These are phyloP conservation scores for Bacidia gigantensis DNA, from an alignment of 495 filamentous ascomycete species.

Conservation along the genomic window DNA sequence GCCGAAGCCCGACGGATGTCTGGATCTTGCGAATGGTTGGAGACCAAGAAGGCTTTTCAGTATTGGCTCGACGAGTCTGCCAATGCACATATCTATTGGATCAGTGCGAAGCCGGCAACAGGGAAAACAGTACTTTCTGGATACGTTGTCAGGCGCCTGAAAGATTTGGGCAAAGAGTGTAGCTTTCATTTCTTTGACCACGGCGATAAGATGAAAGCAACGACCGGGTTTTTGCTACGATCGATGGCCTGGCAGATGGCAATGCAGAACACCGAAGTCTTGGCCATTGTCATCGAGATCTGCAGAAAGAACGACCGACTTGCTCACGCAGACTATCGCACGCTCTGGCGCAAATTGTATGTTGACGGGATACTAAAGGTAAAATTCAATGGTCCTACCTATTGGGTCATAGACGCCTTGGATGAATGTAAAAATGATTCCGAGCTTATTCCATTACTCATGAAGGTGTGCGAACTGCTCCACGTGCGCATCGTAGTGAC, in stretches of 20 bases:
- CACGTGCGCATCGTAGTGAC: constrained; percentile 25
- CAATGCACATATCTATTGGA: constrained; percentile 20
- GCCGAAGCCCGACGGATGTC: constrained; percentile 22
- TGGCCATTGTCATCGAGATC: constrained; percentile 18
- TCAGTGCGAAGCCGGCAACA: constrained; percentile 21
- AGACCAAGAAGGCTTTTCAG: constrained; percentile 15
- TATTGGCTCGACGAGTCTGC: constrained; percentile 18
- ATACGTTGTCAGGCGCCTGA: constrained; percentile 17
- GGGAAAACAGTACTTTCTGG: constrained; percentile 26
- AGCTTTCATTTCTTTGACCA: constrained; percentile 28
- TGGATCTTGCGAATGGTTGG: constrained; percentile 26
- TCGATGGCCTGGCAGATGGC: constrained; percentile 30
- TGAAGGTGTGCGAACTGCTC: constrained; percentile 13
- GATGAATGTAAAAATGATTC: constrained; percentile 23
- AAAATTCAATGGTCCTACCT: constrained; percentile 19
- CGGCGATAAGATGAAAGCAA: constrained; percentile 18
- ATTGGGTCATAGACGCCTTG: constrained; percentile 31
- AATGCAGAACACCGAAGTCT: constrained; percentile 5
- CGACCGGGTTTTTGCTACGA: constrained; percentile 19
- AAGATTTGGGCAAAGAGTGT: constrained; percentile 9
- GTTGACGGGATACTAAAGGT: constrained; percentile 19
- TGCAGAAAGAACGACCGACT: constrained; percentile 16
- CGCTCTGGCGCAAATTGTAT: constrained; percentile 29
- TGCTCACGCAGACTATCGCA: constrained; percentile 17
- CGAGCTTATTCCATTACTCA: constrained; percentile 21